A percentile compares a stretch with the other conserved stretches of the same genome.
Evolutionary conservation across 106 monocot species (phyloP).

Genomic region (Acorus gramineus): DNA sequence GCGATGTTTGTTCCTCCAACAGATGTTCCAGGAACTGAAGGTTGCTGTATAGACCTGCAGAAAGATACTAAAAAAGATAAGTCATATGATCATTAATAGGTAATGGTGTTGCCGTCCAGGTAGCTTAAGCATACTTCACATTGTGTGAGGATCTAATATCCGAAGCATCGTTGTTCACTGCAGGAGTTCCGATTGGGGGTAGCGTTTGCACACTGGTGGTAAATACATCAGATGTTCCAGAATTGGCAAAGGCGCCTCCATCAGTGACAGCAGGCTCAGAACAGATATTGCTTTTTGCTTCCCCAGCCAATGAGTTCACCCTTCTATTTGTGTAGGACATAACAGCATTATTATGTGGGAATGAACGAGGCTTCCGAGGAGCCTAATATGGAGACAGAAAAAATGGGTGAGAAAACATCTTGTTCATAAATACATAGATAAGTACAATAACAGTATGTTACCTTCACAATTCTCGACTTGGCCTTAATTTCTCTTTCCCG

Average conservation of each 20-base stretch:
- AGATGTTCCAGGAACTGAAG: slow-evolving; percentile 11
- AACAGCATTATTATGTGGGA: slow-evolving; percentile 15
- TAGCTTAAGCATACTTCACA: slow-evolving; percentile 36
- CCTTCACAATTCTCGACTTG: slow-evolving; percentile 55
- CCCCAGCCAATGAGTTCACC: slow-evolving; percentile 2
- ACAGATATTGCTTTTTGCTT: slow-evolving; percentile 5
- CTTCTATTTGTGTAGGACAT: slow-evolving; percentile 27
- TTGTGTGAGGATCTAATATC: slow-evolving; percentile 21
- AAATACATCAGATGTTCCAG: slow-evolving; percentile 21
- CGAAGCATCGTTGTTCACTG: slow-evolving; percentile 12
- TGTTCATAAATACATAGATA: not conserved
- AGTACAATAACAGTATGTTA: slow-evolving; percentile 4
- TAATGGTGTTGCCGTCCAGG: no score
- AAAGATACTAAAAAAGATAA: slow-evolving; percentile 5
- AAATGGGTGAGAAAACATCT: not conserved
- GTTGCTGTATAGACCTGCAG: slow-evolving; percentile 37
- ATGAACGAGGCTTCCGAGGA: slow-evolving; percentile 33
- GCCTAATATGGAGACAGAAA: slow-evolving; percentile 21
- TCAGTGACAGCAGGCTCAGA: slow-evolving; percentile 17
- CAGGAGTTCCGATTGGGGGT: slow-evolving; percentile 40
- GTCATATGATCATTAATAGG: no score
- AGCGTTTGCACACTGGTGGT: slow-evolving; percentile 27
- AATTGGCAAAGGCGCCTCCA: slow-evolving; percentile 15
- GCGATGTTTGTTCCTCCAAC: slow-evolving; percentile 26
- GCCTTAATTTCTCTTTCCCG: slow-evolving; percentile 83